Base-by-base conservation (phyloP, 2,329 filamentous ascomycete genomes). In the Pezicula carpinea region DNA sequence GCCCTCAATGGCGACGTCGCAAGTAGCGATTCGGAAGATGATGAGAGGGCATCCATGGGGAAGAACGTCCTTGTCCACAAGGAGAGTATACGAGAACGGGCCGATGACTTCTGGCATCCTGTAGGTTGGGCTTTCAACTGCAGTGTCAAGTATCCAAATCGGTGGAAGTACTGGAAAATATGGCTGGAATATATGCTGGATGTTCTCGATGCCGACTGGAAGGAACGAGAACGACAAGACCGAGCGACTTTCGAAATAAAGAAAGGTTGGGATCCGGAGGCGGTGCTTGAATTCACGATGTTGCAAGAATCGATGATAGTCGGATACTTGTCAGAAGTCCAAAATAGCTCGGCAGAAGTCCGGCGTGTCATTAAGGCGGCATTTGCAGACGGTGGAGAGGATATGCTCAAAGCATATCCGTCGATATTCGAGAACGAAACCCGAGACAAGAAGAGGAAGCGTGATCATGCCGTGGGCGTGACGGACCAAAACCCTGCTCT, bases 61-160 rank as follows among this genome's bases (percentile, higher is more conserved):
- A 70, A 73, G 35, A 74, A 79, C 6, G 72, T 75, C 8, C 72
- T 89, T 48, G 83, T 84, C 1, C 77, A 79, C 43, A 70, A 76
- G 13, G 75, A 81, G 36, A 84, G 85, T 23, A 53, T 96, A 2
- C 96, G 87, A 80, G 71, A 70, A 14, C 77, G 80, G n/a, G 87
- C 85, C 1, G 82, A 87, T 51, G 89, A 95, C 61, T 95, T 97
- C 59, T 99, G 93, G 89, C 79, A 83, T 35, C 79, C 88, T 0
- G 77, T 93, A 0, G 93, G 92, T 3, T 97, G 93, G 93, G 86
- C 88, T 0, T 90, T 97, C 64, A 93, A 92, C 62, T 97, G 92
- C 69, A 91, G 89, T 43, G 76, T 86, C 2, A 65, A 77, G 26
- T 75, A 92, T 56, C 82, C 82, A 1, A 75, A 78, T 34, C 77